Evolutionary conservation across 2,329 filamentous ascomycete genomes (phyloP), one percentile per base, ranked within the genome.

Genomic region (Phialophora expanda): DNA sequence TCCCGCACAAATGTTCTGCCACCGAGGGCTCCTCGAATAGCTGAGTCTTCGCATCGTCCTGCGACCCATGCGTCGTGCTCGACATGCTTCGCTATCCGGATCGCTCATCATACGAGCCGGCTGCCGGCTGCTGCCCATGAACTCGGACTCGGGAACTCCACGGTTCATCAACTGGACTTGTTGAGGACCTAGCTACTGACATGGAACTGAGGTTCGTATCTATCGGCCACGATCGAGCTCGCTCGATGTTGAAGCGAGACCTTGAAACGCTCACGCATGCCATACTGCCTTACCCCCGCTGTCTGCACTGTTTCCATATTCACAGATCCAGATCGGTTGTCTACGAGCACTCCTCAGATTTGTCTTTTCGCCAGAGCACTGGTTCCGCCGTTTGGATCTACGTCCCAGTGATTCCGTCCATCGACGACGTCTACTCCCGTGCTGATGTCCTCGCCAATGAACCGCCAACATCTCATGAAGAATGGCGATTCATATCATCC

Each of bases 381-480:
- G 32, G 32, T 34, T 34, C 8, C 32, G 32, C 32, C 2, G 32
- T 34, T 12, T 34, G 32, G 32, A 4, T 34, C 32, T 34, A 34
- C 32, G 32, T 8, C 1, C 12, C 34, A 41, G 34, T 41, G 34
- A 41, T 17, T 41, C 4, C 14, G 5, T 2, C 2, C 4, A 41
- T 17, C 14, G 34, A 41, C 17, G 34, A 17, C 34, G 12, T 4
- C 34, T 17, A 41, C 34, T 2, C 14, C 14, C 34, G 14, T 17
- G 34, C 34, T 17, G 14, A 14, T 41, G 12, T 17, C 5, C 34
- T 41, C 34, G 3, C 17, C 22, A n/a, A 55, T 55, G 53, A 55
- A 55, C 28, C 53, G 53, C 17, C 53, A 30, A 26, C 22, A 55
- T 32, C 53, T 55, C 11, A 30, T 55, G 24, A 55, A 55, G n/a